Conservation (phyloP, 441 rosid genomes). For the Brassica hybrid region DNA sequence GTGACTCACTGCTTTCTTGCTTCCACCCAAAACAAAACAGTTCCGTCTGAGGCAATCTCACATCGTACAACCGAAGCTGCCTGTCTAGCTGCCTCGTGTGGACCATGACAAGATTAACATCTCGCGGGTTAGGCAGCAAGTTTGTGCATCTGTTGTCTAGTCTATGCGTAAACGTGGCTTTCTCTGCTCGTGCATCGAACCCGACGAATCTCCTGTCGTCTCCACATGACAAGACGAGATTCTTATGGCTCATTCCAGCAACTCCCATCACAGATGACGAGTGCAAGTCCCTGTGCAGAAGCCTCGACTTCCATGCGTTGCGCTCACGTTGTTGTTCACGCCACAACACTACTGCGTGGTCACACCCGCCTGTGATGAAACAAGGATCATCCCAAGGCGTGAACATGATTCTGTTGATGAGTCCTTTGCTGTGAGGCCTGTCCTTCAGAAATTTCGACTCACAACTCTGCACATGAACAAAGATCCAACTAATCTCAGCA, state of each 20-base stretch:
- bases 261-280: too few species aligned
- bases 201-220: too few species aligned
- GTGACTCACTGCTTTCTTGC: slow-evolving; percentile 93
- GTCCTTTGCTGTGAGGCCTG: slow-evolving; percentile 87
- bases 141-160: slow-evolving; percentile 91
- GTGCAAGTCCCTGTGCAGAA: too few species aligned
- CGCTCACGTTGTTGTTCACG: too few species aligned
- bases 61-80: slow-evolving; percentile 80
- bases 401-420: slow-evolving; percentile 75
- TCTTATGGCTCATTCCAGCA: too few species aligned
- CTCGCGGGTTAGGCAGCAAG: slow-evolving; percentile 78
- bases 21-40: slow-evolving; percentile 87
- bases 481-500: background rate
- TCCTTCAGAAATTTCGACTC: slow-evolving; percentile 64
- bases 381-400: slow-evolving; percentile 73
- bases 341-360: too few species aligned
- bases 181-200: too few species aligned
- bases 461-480: slow-evolving; percentile 54
- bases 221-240: too few species aligned
- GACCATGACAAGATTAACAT: slow-evolving; percentile 91
- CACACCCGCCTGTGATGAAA: too few species aligned
- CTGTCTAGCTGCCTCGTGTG: slow-evolving; percentile 74
- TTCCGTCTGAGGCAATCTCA: slow-evolving; percentile 78
- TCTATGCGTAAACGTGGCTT: slow-evolving; percentile 50
- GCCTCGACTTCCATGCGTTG: too few species aligned